phyloP scores from a whole-genome alignment of 495 filamentous ascomycete genomes.

The Bacidia rubella region DNA sequence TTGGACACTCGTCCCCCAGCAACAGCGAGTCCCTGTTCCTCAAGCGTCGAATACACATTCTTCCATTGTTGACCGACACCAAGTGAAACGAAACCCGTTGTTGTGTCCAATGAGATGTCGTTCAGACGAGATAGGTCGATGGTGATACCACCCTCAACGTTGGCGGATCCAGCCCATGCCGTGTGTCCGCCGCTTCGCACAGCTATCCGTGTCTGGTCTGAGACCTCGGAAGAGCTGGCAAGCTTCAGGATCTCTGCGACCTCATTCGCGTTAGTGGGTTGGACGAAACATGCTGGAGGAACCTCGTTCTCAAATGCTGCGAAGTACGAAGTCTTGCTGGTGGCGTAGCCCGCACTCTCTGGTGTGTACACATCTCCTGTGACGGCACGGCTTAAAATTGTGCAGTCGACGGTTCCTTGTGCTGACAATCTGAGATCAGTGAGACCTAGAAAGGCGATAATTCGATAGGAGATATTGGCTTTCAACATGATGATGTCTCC shows the following conservation, averaged over 20 bases:
- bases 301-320: background rate
- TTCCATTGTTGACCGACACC: slow-evolving; percentile 26
- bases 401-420: too few species aligned
- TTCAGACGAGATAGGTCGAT: slow-evolving; percentile 17
- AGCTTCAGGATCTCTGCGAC: background rate
- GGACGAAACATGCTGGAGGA: background rate
- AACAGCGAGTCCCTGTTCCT: slow-evolving; percentile 22
- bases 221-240: background rate
- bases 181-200: slow-evolving; percentile 37
- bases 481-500: too few species aligned
- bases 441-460: too few species aligned
- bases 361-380: too few species aligned
- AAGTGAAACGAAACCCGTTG: slow-evolving; percentile 12
- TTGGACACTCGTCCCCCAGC: slow-evolving; percentile 25
- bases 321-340: background rate
- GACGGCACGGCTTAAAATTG: too few species aligned
- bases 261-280: background rate
- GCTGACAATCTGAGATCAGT: too few species aligned
- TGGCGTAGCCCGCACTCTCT: too few species aligned
- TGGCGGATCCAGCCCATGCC: slow-evolving; percentile 9
- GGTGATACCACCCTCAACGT: slow-evolving; percentile 10
- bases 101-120: slow-evolving; percentile 11
- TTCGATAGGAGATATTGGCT: too few species aligned
- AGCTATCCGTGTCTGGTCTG: slow-evolving; percentile 22
- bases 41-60: slow-evolving; percentile 24